Evolutionary conservation across 2,329 filamentous ascomycete genomes (phyloP), one percentile per base, ranked within the genome.

Genomic region (Fusarium sp.): DNA sequence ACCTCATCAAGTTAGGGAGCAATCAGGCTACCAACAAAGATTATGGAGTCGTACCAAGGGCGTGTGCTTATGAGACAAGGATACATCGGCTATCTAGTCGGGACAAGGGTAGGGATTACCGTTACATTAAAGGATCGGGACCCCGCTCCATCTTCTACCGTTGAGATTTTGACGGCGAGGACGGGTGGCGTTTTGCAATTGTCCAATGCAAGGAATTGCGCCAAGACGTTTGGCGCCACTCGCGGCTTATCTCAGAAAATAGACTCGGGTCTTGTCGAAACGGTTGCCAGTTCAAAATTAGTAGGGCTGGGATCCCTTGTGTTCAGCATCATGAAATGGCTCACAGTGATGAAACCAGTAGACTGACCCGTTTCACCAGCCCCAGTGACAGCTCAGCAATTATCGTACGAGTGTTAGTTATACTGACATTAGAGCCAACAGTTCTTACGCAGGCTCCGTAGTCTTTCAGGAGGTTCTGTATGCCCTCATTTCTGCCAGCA

Each of bases 191-290:
- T 42, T 20, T 33, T 10, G 6, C 36, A 44, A 24, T 43, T 52
- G 15, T 7, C 49, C 36, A 26, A 31, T 20, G 33, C 28, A 13
- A 48, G 28, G 28, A 20, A 22, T 48, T 3, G 22, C 22, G 22
- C 22, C 22, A 34, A 11, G 15, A 6, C 15, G 17, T n/a, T 46
- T 18, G 26, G 15, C 26, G 13, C 1, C 13, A 17, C 44, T 43
- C 43, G 46, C 31, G 38, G 43, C 43, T 63, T 44, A 56, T 9
- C 48, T 63, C 60, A 63, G 60, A 63, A 63, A 57, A 18, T 63
- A 44, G 60, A 18, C 26, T 8, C 6, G 22, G 17, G 10, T 8
- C 14, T 22, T 17, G 1, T 59, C 42, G 54, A 59, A 51, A 51
- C 31, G 3, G 38, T 28, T 51, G 11, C 40, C 7, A 13, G 26